Percentiles rank a stretch among this genome's conserved stretches.
Conservation (phyloP, 371 early-diverging fungal species). For the Mucor plumbeus region DNA sequence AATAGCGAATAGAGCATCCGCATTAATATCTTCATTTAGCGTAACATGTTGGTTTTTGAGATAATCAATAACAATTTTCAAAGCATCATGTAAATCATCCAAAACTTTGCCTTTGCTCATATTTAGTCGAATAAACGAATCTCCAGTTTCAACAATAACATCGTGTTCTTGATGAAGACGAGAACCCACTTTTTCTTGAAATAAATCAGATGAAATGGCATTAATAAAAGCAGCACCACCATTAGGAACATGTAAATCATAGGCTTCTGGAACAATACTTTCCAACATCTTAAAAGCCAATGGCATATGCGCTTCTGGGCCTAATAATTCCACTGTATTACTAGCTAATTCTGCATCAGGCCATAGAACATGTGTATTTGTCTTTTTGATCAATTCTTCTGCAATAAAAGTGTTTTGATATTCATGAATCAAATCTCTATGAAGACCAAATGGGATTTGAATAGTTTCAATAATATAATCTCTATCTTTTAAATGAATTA, state of each 20-base stretch:
- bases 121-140: constrained; percentile 13
- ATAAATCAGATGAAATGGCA: constrained; percentile 8
- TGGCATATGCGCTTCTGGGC: constrained; percentile 49
- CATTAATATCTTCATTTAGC: constrained; percentile 14
- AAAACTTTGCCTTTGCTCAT: constrained; percentile 15
- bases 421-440: constrained; percentile 51
- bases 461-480: constrained; percentile 47
- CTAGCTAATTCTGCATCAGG: constrained; percentile 54
- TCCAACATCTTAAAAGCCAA: constrained; percentile 42
- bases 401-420: constrained; percentile 43
- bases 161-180: constrained; percentile 4
- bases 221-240: not conserved
- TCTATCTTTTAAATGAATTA: constrained; percentile 66
- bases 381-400: constrained; percentile 54
- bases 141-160: constrained; percentile 12
- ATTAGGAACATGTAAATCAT: constrained; percentile 38
- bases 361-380: constrained; percentile 59
- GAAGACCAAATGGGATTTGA: constrained; percentile 52
- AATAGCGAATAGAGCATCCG: constrained; percentile 7
- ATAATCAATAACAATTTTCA: constrained; percentile 14
- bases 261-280: constrained; percentile 46
- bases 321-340: constrained; percentile 42
- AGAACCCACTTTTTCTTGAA: constrained; percentile 9
- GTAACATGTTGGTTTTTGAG: constrained; percentile 20
- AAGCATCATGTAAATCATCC: constrained; percentile 9